Conservation (phyloP, 805 yeast genomes). For the Kluyveromyces wickerhamii region DNA sequence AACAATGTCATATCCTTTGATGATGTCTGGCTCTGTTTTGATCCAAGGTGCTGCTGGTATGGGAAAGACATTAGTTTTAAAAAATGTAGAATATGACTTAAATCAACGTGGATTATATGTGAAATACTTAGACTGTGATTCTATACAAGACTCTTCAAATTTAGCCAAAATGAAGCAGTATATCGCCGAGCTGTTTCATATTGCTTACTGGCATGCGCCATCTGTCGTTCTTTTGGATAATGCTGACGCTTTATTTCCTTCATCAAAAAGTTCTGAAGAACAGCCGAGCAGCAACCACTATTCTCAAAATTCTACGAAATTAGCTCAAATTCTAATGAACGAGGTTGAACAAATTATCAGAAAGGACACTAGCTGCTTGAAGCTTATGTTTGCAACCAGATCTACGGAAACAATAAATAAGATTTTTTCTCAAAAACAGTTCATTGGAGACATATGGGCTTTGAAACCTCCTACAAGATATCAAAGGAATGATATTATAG, state of each 20-base stretch:
- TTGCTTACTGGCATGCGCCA: conserved; percentile 71
- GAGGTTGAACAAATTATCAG: conserved; percentile 33
- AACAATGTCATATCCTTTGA: conserved; percentile 15
- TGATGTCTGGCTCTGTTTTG: conserved; percentile 40
- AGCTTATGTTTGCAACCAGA: conserved; percentile 54
- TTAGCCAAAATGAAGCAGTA: conserved; percentile 34
- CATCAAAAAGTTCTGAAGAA: conserved; percentile 42
- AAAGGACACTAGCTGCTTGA: conserved; percentile 35
- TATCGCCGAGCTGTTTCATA: conserved; percentile 36
- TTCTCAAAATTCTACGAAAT: conserved; percentile 43
- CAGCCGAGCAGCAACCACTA: conserved; percentile 35
- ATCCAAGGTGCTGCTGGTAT: conserved; percentile 72
- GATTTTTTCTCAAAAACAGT: conserved; percentile 55
- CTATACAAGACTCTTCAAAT: conserved; percentile 19
- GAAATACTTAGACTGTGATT: conserved; percentile 49
- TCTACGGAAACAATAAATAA: conserved; percentile 61
- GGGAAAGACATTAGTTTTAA: conserved; percentile 62
- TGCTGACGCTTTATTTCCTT: conserved; percentile 58
- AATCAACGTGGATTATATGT: conserved; percentile 27
- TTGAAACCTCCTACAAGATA: conserved; percentile 64
- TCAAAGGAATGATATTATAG: conserved; percentile 43
- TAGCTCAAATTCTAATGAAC: conserved; percentile 52
- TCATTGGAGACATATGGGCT: conserved; percentile 54
- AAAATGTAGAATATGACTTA: conserved; percentile 35
- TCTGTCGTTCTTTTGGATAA: conserved; percentile 70